These are phyloP conservation scores for Pseudocercospora macadamiae DNA, from an alignment of 2,329 filamentous ascomycete genomes.

Conservation along the genomic window DNA sequence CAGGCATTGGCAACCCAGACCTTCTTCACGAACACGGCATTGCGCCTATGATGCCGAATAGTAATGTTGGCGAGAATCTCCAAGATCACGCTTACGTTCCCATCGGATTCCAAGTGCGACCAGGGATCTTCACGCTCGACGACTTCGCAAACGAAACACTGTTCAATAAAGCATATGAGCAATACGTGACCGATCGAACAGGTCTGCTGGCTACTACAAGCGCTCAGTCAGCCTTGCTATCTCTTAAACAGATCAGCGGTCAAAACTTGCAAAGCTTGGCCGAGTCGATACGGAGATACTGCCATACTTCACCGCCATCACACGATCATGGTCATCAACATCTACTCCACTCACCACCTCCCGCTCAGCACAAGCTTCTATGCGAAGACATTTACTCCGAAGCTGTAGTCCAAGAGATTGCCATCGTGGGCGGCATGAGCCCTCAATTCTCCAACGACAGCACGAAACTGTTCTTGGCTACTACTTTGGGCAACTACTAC, in stretches of 20 bases:
- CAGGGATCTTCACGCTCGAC: slow-evolving; percentile 19
- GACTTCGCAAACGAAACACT: slow-evolving; percentile 18
- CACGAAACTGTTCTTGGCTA: slow-evolving; percentile 27
- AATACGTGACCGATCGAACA: slow-evolving; percentile 14
- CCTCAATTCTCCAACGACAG: slow-evolving; percentile 30
- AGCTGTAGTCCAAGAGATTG: slow-evolving; percentile 30
- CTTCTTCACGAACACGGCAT: not conserved
- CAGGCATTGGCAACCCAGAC: slow-evolving; percentile 55
- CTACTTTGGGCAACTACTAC: slow-evolving; percentile 45
- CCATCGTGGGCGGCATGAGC: slow-evolving; percentile 30
- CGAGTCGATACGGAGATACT: slow-evolving; percentile 3
- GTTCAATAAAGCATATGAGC: slow-evolving; percentile 15
- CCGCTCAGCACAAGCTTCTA: slow-evolving; percentile 22
- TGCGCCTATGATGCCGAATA: not conserved
- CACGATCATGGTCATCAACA: not conserved
- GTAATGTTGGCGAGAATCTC: not conserved
- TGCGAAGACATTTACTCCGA: slow-evolving; percentile 21
- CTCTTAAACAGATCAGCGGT: slow-evolving; percentile 16
- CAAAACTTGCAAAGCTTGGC: slow-evolving; percentile 1
- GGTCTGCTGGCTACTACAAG: slow-evolving; percentile 15
- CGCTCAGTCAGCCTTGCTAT: slow-evolving; percentile 19
- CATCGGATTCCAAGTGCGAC: slow-evolving; percentile 15
- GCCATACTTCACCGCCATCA: not conserved
- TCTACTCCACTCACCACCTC: not conserved
- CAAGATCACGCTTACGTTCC: slow-evolving; percentile 18